Conservation (phyloP, 2,329 filamentous ascomycete species). For the Pyricularia sp. region DNA sequence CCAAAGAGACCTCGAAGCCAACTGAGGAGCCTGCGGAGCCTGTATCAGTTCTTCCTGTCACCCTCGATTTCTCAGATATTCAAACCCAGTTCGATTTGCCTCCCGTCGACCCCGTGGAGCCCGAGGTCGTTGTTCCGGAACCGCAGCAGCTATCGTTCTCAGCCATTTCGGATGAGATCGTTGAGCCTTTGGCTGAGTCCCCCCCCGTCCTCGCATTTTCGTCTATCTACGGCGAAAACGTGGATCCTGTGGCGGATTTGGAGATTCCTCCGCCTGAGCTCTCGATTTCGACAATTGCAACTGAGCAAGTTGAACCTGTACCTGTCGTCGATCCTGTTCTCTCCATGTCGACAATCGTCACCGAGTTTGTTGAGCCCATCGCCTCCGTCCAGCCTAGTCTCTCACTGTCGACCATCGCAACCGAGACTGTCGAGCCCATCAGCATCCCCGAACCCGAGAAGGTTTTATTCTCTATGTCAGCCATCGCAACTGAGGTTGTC, state of each 20-base stretch:
- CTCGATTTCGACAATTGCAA: constrained; percentile 5
- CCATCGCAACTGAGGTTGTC: constrained; percentile 19
- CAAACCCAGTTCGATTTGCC: constrained; percentile 16
- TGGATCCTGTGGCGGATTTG: constrained; percentile 32
- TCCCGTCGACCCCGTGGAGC: constrained; percentile 11
- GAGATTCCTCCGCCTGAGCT: constrained; percentile 12
- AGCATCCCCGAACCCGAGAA: constrained; percentile 14
- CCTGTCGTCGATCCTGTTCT: constrained; percentile 12
- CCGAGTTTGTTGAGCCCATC: constrained; percentile 12
- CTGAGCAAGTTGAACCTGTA: constrained; percentile 12
- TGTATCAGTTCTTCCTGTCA: background rate
- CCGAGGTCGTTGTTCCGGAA: constrained; percentile 11
- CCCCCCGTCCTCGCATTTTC: constrained; percentile 22
- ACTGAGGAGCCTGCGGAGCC: background rate
- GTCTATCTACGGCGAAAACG: constrained; percentile 29
- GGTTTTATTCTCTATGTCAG: constrained; percentile 21
- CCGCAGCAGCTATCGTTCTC: constrained; percentile 25
- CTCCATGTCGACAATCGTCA: constrained; percentile 5
- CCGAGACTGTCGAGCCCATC: constrained; percentile 17
- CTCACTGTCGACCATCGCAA: constrained; percentile 22
- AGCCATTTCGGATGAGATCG: constrained; percentile 22
- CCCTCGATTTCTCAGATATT: constrained; percentile 15
- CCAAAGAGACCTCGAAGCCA: background rate
- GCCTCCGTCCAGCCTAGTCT: constrained; percentile 15
- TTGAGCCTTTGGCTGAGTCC: constrained; percentile 15